Conservation (phyloP, 306 rosid genomes). For the Prunus kanzakura region DNA sequence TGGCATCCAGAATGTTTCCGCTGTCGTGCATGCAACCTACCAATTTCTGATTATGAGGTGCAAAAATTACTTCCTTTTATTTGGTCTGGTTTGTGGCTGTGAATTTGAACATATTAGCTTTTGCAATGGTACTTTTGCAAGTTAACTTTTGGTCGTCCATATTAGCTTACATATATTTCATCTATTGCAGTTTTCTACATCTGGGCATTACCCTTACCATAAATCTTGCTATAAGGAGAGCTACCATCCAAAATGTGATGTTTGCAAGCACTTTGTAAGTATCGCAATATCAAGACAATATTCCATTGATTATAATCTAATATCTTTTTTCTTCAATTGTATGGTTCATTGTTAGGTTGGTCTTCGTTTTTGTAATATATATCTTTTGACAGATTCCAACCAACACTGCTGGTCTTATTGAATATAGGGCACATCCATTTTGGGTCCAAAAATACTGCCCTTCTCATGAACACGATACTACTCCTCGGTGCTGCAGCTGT, state of each 20-base stretch:
- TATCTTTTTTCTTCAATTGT: constrained; percentile 5
- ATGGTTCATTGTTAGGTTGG: constrained; percentile 45
- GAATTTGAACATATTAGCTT: not conserved
- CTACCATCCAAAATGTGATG: constrained; percentile 98
- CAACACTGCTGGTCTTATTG: constrained; percentile 99
- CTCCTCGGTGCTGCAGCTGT: constrained; percentile 97
- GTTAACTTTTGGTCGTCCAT: constrained; percentile 6
- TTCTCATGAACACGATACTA: constrained; percentile 81
- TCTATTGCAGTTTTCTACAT: constrained; percentile 73
- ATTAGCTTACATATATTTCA: not conserved
- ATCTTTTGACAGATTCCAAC: constrained; percentile 97
- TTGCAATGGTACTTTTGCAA: constrained; percentile 1
- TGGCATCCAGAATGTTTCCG: constrained; percentile 99
- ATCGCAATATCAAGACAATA: constrained; percentile 5
- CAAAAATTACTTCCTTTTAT: constrained; percentile 10
- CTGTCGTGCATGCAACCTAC: constrained; percentile 86
- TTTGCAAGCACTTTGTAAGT: constrained; percentile 96
- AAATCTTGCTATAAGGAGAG: constrained; percentile 92
- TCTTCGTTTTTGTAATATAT: constrained; percentile 49
- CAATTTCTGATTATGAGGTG: constrained; percentile 90
- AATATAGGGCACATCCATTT: constrained; percentile 99
- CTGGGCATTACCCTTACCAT: constrained; percentile 85
- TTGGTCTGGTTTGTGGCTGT: constrained; percentile 18
- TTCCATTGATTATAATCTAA: constrained; percentile 11
- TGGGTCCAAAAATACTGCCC: constrained; percentile 99